Evolutionary conservation across 768 basidiomycete species (phyloP).

Genomic region (Zangia roseola): DNA sequence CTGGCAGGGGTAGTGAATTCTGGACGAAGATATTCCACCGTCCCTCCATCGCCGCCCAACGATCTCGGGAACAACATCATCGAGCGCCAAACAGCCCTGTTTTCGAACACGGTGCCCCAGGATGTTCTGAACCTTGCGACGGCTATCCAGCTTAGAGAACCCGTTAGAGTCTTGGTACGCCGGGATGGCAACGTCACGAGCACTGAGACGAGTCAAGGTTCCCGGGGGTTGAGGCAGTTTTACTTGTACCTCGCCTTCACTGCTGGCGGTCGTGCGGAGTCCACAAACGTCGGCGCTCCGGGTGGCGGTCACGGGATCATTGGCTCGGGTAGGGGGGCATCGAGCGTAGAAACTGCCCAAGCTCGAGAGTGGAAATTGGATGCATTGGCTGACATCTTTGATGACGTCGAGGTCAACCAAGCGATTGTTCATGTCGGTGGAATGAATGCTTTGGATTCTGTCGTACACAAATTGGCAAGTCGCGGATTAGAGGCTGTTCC

Average conservation of each 20-base stretch:
- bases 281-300: slow-evolving; percentile 37
- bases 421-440: slow-evolving; percentile 89
- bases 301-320: slow-evolving; percentile 83
- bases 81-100: slow-evolving; percentile 90
- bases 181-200: slow-evolving; percentile 81
- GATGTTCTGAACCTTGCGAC: slow-evolving; percentile 96
- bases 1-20: slow-evolving; percentile 35
- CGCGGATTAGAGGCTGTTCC: slow-evolving; percentile 86
- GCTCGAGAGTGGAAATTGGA: slow-evolving; percentile 95
- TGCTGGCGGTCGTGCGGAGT: slow-evolving; percentile 71
- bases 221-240: slow-evolving; percentile 88
- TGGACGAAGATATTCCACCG: slow-evolving; percentile 59
- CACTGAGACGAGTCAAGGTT: slow-evolving; percentile 65
- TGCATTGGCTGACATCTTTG: slow-evolving; percentile 85
- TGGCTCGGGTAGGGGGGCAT: slow-evolving; percentile 83
- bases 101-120: slow-evolving; percentile 97
- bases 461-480: slow-evolving; percentile 86
- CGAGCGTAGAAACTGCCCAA: slow-evolving; percentile 79
- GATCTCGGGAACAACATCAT: slow-evolving; percentile 39
- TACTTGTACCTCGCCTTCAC: slow-evolving; percentile 97
- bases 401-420: slow-evolving; percentile 78
- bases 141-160: slow-evolving; percentile 90
- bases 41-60: slow-evolving; percentile 47
- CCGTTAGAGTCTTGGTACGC: slow-evolving; percentile 95
- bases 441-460: slow-evolving; percentile 81